These are phyloP conservation scores for Trichosporon asahii DNA, from an alignment of 1,284 basidiomycete genomes.

Conservation along the genomic window DNA sequence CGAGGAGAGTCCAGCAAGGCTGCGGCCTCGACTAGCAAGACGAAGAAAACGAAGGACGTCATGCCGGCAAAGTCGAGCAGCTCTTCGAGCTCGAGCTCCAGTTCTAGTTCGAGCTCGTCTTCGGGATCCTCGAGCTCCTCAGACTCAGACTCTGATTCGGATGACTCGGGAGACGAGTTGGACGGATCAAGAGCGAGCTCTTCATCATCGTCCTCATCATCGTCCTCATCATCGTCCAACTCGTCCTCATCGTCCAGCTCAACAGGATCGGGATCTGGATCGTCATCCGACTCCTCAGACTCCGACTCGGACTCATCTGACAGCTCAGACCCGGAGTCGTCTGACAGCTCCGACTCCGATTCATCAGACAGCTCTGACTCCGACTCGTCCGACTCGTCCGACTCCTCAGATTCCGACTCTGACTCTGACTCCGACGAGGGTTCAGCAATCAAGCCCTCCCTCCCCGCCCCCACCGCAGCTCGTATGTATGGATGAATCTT, in stretches of 20 bases:
- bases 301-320: neutral
- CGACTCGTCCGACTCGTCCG: neutral
- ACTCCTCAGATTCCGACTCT: constrained; percentile 16
- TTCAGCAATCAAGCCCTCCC: neutral
- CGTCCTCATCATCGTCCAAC: constrained; percentile 5
- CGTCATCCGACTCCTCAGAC: neutral
- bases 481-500: too few relatives aligned
- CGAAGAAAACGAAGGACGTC: constrained; percentile 13
- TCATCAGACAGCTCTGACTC: constrained; percentile 11
- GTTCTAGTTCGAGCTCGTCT: neutral
- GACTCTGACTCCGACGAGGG: constrained; percentile 15
- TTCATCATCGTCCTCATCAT: constrained; percentile 13
- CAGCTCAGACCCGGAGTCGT: neutral
- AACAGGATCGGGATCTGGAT: neutral
- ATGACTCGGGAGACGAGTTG: constrained; percentile 18
- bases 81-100: neutral
- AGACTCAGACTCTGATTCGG: constrained; percentile 18
- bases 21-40: neutral
- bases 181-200: constrained; percentile 12
- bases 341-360: neutral
- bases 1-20: constrained; percentile 7
- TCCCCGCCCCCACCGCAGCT: neutral
- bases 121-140: constrained; percentile 19
- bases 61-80: neutral
- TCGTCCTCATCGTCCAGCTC: neutral